Evolutionary conservation across 2,329 filamentous ascomycete genomes (phyloP).

Genomic region (Penicillium sp.): DNA sequence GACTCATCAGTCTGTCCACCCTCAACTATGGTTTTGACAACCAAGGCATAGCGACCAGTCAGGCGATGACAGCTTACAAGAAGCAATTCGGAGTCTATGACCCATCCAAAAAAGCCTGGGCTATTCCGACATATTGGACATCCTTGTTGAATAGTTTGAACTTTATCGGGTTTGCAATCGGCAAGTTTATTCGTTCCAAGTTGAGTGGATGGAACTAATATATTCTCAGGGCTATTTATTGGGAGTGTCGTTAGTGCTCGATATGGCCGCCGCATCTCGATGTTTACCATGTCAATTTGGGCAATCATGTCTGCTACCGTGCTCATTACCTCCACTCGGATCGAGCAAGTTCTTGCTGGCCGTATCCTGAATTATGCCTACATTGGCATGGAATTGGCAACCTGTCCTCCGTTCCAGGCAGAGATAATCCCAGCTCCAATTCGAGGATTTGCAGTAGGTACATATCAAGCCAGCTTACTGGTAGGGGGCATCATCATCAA

Average conservation of each 20-base stretch:
- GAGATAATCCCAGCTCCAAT: slow-evolving; percentile 18
- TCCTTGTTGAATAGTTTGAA: slow-evolving; percentile 28
- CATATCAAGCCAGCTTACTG: slow-evolving; percentile 14
- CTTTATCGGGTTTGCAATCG: slow-evolving; percentile 12
- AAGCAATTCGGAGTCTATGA: slow-evolving; percentile 33
- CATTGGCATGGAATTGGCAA: slow-evolving; percentile 40
- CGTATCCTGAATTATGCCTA: slow-evolving; percentile 39
- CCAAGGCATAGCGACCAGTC: slow-evolving; percentile 35
- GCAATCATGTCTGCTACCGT: slow-evolving; percentile 32
- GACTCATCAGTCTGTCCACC: neutral
- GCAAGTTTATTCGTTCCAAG: neutral
- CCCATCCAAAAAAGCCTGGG: slow-evolving; percentile 18
- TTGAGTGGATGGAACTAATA: neutral
- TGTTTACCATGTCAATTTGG: slow-evolving; percentile 39
- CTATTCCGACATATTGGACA: slow-evolving; percentile 30
- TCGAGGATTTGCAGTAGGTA: slow-evolving; percentile 19
- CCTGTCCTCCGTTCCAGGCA: slow-evolving; percentile 31
- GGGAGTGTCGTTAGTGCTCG: slow-evolving; percentile 27
- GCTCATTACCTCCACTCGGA: slow-evolving; percentile 27
- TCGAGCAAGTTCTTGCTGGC: slow-evolving; percentile 32
- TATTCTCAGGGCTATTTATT: slow-evolving; percentile 21
- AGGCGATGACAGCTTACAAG: slow-evolving; percentile 37
- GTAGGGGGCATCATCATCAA: slow-evolving; percentile 17
- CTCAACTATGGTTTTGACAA: slow-evolving; percentile 44
- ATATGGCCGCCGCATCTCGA: slow-evolving; percentile 34